Evolutionary conservation across 2,329 filamentous ascomycete genomes (phyloP).

Genomic region (Clarireedia paspali): DNA sequence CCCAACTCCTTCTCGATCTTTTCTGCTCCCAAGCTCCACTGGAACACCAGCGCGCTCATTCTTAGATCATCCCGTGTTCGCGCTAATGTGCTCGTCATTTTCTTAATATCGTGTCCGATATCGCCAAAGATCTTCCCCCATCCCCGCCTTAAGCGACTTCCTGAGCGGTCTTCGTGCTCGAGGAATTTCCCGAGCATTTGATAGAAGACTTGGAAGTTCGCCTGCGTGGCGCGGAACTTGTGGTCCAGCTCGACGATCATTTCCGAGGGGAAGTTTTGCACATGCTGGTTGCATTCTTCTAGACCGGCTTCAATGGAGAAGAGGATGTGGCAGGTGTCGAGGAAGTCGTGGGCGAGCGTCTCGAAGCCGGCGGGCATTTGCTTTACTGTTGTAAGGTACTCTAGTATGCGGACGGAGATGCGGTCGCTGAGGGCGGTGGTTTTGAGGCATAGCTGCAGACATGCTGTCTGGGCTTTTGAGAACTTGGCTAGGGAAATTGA

Average conservation of each 20-base stretch:
- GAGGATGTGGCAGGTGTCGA: conserved; percentile 58
- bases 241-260: conserved; percentile 56
- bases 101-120: conserved; percentile 45
- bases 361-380: conserved; percentile 48
- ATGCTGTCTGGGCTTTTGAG: conserved; percentile 18
- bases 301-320: conserved; percentile 64
- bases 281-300: conserved; percentile 41
- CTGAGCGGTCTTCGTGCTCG: neutral
- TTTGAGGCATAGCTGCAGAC: conserved; percentile 45
- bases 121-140: conserved; percentile 58
- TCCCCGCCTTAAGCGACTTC: conserved; percentile 36
- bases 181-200: conserved; percentile 54
- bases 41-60: conserved; percentile 57
- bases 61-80: conserved; percentile 54
- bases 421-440: conserved; percentile 54
- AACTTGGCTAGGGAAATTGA: neutral
- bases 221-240: conserved; percentile 53
- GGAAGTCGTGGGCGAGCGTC: conserved; percentile 55
- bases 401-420: conserved; percentile 57
- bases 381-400: conserved; percentile 52
- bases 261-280: conserved; percentile 49
- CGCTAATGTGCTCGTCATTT: conserved; percentile 47
- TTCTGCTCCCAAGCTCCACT: conserved; percentile 54
- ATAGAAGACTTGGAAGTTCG: conserved; percentile 55
- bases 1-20: conserved; percentile 53